A percentile compares a stretch with the other conserved stretches of the same genome.
phyloP scores from a whole-genome alignment of 1,284 basidiomycete genomes.

The Volvariella surrecta region DNA sequence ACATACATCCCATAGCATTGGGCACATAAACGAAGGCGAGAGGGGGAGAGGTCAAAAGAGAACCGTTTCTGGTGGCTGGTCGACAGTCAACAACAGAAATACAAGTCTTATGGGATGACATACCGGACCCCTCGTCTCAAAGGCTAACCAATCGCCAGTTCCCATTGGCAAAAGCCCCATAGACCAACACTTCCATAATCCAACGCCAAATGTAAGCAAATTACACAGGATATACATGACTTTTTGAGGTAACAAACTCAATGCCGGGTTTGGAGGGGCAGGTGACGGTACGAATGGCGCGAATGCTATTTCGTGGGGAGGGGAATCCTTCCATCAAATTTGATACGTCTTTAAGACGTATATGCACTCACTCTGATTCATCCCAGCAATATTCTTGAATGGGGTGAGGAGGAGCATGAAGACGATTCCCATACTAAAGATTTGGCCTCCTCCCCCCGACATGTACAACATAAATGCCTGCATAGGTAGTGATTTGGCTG shows the following conservation, averaged over 20 bases:
- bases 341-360: not conserved
- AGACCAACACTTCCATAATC: slow-evolving; percentile 83
- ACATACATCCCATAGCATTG: no score
- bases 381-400: slow-evolving; percentile 68
- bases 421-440: slow-evolving; percentile 91
- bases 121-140: slow-evolving; percentile 72
- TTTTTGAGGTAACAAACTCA: slow-evolving; percentile 58
- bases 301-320: slow-evolving; percentile 37
- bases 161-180: slow-evolving; percentile 88
- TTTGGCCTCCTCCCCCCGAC: slow-evolving; percentile 87
- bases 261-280: slow-evolving; percentile 39
- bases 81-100: no score
- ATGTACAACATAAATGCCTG: slow-evolving; percentile 96
- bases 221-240: slow-evolving; percentile 64
- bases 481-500: slow-evolving; percentile 87
- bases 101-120: slow-evolving; percentile 18
- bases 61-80: no score
- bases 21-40: no score
- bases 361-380: slow-evolving; percentile 56
- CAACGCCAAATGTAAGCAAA: slow-evolving; percentile 66
- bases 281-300: slow-evolving; percentile 52
- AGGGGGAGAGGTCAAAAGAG: no score
- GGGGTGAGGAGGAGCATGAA: slow-evolving; percentile 82
- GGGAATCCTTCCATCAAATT: not conserved
- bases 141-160: slow-evolving; percentile 87